Conservation (phyloP, 139 green algal species). For the Tetraselmis chui region DNA sequence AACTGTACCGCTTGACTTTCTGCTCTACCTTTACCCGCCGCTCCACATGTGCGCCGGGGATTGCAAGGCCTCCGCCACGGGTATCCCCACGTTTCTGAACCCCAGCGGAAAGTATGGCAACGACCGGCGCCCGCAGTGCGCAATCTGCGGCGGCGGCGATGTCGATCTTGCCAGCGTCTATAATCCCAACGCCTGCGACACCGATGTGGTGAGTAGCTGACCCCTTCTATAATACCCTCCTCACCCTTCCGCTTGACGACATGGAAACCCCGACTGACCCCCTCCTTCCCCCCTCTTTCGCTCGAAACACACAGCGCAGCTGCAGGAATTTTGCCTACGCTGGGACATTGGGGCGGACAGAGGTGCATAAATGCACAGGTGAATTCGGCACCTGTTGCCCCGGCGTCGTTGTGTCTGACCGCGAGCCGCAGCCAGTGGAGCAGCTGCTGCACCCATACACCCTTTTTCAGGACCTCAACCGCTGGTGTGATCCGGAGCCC, state of each 20-base stretch:
- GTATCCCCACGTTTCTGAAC: not conserved
- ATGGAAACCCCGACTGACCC: too few species aligned
- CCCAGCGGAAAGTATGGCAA: not conserved
- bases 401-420: not conserved
- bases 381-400: not conserved
- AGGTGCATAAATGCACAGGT: not conserved
- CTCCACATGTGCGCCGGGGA: slow-evolving; percentile 16
- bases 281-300: not conserved
- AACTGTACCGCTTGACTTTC: slow-evolving; percentile 15
- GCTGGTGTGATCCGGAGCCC: not conserved
- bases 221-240: too few species aligned
- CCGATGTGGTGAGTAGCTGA: not conserved
- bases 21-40: slow-evolving; percentile 22
- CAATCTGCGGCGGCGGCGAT: not conserved
- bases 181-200: not conserved
- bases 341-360: not conserved
- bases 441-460: not conserved
- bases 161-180: not conserved
- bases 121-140: not conserved
- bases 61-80: slow-evolving; percentile 6
- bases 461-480: not conserved
- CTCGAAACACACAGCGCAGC: not conserved
- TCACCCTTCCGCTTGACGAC: too few species aligned
- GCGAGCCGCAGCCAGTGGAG: not conserved
- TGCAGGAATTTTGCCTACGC: not conserved